A percentile compares a stretch with the other conserved stretches of the same genome.
These are phyloP conservation scores for Cairneyella variabilis DNA, from an alignment of 495 filamentous ascomycete genomes.

Conservation along the genomic window DNA sequence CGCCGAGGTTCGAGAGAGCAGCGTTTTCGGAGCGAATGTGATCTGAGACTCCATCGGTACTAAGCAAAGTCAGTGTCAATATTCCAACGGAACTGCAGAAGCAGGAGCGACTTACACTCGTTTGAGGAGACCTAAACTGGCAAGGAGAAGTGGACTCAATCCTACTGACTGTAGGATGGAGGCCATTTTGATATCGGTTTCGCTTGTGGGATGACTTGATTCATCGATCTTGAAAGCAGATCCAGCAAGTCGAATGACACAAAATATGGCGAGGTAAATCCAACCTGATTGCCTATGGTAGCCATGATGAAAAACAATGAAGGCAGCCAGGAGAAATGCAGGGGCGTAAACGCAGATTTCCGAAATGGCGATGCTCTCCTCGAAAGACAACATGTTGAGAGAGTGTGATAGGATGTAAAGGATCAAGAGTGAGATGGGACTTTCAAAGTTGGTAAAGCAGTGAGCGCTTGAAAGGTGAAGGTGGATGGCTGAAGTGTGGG, in stretches of 20 bases:
- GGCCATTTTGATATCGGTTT: slow-evolving; percentile 17
- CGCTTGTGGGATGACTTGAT: slow-evolving; percentile 8
- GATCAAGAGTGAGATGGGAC: no score
- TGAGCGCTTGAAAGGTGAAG: no score
- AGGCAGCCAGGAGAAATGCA: slow-evolving; percentile 17
- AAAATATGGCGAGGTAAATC: slow-evolving; percentile 23
- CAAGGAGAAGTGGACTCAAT: slow-evolving; percentile 22
- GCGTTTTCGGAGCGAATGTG: slow-evolving; percentile 7
- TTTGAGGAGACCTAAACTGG: slow-evolving; percentile 22
- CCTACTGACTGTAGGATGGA: slow-evolving; percentile 20
- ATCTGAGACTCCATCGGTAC: slow-evolving; percentile 17
- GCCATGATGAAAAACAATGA: slow-evolving; percentile 16
- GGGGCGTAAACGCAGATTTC: slow-evolving; percentile 22
- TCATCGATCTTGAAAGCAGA: slow-evolving; percentile 19
- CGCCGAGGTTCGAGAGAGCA: not conserved
- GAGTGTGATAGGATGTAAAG: no score
- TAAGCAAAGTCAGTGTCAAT: no score
- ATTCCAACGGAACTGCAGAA: no score
- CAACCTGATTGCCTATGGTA: slow-evolving; percentile 22
- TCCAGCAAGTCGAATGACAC: slow-evolving; percentile 16
- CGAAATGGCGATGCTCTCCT: slow-evolving; percentile 8
- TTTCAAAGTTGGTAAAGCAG: no score
- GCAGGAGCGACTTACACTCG: no score
- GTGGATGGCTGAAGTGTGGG: no score
- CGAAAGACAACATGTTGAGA: slow-evolving; percentile 7